Conservation (phyloP, 2,329 filamentous ascomycete genomes). For the Diaporthe vaccinii region DNA sequence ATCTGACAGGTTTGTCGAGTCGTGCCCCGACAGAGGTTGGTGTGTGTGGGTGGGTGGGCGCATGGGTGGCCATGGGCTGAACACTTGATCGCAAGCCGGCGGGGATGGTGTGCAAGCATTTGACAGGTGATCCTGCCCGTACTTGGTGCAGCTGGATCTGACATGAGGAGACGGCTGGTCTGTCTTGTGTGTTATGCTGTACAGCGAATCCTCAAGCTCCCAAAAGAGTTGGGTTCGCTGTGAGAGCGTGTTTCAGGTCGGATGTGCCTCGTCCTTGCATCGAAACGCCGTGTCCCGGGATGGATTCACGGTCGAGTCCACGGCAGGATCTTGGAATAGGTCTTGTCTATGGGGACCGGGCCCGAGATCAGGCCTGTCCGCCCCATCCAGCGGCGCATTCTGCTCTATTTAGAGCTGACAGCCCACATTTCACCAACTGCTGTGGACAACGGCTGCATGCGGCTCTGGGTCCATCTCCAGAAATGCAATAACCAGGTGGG, state of each 20-base stretch:
- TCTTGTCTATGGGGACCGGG: constrained; percentile 10
- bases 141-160: constrained; percentile 20
- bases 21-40: neutral
- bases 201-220: constrained; percentile 11
- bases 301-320: neutral
- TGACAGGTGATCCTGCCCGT: constrained; percentile 29
- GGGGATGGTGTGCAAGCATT: constrained; percentile 18
- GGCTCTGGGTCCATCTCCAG: constrained; percentile 1
- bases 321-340: constrained; percentile 20
- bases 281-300: constrained; percentile 4
- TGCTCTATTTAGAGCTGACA: constrained; percentile 38
- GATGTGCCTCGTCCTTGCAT: constrained; percentile 23
- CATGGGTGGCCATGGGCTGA: constrained; percentile 2
- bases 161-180: neutral
- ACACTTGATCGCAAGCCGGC: constrained; percentile 10
- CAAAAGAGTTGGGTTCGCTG: constrained; percentile 1
- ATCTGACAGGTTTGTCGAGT: constrained; percentile 19
- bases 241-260: constrained; percentile 22
- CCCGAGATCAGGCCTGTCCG: constrained; percentile 5
- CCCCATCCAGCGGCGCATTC: constrained; percentile 21
- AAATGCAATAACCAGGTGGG: neutral
- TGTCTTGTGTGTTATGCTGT: constrained; percentile 1
- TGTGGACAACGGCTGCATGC: neutral
- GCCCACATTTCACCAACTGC: constrained; percentile 27
- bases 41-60: neutral